Evolutionary conservation across 1,284 basidiomycete genomes (phyloP).

Genomic region (Bondarzewia mesenterica): DNA sequence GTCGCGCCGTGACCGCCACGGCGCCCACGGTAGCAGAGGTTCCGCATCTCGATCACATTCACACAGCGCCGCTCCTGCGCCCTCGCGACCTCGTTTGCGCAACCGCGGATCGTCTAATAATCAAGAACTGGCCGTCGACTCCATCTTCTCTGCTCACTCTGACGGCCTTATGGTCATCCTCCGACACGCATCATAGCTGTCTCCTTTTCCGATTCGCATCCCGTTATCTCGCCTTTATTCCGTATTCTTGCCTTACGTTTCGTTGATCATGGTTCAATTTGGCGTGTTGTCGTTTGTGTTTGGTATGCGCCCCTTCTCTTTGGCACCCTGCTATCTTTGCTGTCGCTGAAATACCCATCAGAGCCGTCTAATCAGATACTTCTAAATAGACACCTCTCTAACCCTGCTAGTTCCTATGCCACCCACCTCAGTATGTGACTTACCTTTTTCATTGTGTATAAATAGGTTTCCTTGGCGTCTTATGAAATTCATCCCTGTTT

Average conservation of each 20-base stretch:
- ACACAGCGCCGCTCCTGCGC: constrained; percentile 5
- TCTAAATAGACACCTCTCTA: background rate
- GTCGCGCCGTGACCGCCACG: constrained; percentile 10
- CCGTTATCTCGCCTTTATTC: background rate
- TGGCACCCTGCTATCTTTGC: background rate
- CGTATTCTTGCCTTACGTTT: constrained; percentile 1
- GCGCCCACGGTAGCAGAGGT: background rate
- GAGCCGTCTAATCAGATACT: background rate
- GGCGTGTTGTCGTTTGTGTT: background rate
- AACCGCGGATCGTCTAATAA: constrained; percentile 8
- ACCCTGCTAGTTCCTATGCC: background rate
- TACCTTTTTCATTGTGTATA: background rate
- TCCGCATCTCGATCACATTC: background rate
- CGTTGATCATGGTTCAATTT: background rate
- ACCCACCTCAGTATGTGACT: background rate
- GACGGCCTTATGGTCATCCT: constrained; percentile 74
- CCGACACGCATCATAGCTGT: constrained; percentile 22
- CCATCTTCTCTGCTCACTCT: constrained; percentile 75
- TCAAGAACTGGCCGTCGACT: constrained; percentile 49
- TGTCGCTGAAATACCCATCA: background rate
- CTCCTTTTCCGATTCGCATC: background rate
- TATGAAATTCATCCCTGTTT: too few relatives aligned
- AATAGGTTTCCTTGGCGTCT: background rate
- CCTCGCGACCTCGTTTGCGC: constrained; percentile 3
- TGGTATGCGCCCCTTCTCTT: background rate